Conservation (phyloP, 495 filamentous ascomycete species). For the Aspergillus sparsus region DNA sequence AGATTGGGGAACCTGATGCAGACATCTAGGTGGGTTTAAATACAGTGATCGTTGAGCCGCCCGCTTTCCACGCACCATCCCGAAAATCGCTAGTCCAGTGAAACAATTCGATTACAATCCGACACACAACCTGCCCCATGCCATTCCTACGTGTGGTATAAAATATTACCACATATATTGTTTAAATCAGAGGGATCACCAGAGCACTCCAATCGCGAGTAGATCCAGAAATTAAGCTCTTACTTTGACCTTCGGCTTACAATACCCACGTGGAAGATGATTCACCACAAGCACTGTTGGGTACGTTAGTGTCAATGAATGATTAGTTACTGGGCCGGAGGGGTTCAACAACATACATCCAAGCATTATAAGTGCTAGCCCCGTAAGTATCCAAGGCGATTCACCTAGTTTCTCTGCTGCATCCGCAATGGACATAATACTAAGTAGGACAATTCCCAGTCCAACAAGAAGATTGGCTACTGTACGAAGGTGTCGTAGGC, state of each 20-base stretch:
- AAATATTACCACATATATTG: no score
- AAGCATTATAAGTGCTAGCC: not conserved
- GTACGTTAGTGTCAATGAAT: not conserved
- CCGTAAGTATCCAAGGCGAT: conserved; percentile 5
- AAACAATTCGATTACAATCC: no score
- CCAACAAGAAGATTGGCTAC: not conserved
- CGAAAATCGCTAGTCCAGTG: no score
- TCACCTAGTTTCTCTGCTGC: not conserved
- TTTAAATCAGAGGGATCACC: no score
- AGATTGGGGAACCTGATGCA: no score
- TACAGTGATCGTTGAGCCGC: no score
- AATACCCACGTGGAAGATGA: conserved; percentile 8
- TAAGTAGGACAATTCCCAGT: not conserved
- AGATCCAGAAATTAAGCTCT: no score
- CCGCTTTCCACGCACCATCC: no score
- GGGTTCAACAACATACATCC: conserved; percentile 1
- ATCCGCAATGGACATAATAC: not conserved
- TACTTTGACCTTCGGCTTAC: not conserved
- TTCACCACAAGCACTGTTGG: conserved; percentile 8
- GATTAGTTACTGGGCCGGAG: not conserved
- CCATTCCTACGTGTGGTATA: no score
- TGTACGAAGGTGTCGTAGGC: not conserved
- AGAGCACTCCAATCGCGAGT: no score
- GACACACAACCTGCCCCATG: no score
- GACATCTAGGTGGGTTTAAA: no score